Percentiles rank a stretch among this genome's conserved stretches.
phyloP scores from a whole-genome alignment of 2,329 filamentous ascomycete species.

The Pseudogymnoascus sp. region DNA sequence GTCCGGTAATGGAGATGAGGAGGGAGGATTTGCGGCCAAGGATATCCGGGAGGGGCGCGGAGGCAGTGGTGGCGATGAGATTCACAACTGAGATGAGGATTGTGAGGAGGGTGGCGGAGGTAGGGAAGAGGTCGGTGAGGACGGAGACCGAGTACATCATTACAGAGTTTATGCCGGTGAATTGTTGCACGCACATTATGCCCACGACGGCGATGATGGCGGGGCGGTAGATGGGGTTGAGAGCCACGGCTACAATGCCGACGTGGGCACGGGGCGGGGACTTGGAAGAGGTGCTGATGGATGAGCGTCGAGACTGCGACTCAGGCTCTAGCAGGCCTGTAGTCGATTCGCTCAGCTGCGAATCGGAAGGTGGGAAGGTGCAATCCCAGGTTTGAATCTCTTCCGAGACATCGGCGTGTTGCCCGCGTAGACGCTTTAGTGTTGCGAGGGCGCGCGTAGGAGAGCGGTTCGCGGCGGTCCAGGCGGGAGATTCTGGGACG shows the following conservation, averaged over 20 bases:
- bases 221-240: conserved; percentile 60
- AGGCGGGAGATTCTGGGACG: conserved; percentile 83
- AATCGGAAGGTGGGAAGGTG: conserved; percentile 25
- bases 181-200: conserved; percentile 87
- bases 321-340: conserved; percentile 23
- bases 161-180: conserved; percentile 92
- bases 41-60: conserved; percentile 78
- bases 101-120: conserved; percentile 76
- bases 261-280: conserved; percentile 35
- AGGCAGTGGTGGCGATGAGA: conserved; percentile 71
- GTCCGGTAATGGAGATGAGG: conserved; percentile 73
- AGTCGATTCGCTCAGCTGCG: conserved; percentile 23
- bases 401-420: conserved; percentile 59
- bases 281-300: conserved; percentile 23
- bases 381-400: conserved; percentile 62
- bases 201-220: conserved; percentile 79
- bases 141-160: conserved; percentile 98
- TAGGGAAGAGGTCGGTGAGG: conserved; percentile 70
- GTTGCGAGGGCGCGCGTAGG: conserved; percentile 56
- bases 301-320: conserved; percentile 21
- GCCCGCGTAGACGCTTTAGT: conserved; percentile 71
- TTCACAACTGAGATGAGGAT: conserved; percentile 85
- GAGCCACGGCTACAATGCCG: conserved; percentile 60
- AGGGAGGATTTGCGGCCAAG: conserved; percentile 84
- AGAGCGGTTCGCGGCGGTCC: conserved; percentile 65